phyloP scores from a whole-genome alignment of 495 filamentous ascomycete species.

The Articulospora tetracladia region DNA sequence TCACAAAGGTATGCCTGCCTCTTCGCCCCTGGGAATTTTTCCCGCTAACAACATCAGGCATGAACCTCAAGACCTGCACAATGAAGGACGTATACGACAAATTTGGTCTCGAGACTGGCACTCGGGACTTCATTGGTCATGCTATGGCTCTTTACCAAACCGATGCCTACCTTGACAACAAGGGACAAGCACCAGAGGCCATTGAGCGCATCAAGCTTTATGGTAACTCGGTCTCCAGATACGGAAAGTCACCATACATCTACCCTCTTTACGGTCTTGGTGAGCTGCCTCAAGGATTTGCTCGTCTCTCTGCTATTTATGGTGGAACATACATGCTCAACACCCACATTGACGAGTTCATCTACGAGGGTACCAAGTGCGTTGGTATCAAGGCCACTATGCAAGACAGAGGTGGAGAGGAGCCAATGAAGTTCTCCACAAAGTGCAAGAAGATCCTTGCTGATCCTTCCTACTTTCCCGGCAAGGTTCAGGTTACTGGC shows the following conservation, averaged over 20 bases:
- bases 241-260: conserved; percentile 98
- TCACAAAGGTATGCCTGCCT: conserved; percentile 71
- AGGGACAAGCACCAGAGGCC: conserved; percentile 75
- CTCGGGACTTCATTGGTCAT: conserved; percentile 94
- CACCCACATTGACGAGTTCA: conserved; percentile 83
- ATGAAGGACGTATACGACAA: conserved; percentile 99
- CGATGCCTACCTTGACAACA: conserved; percentile 75
- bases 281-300: conserved; percentile 97
- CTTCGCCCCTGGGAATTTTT: not conserved
- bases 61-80: conserved; percentile 72
- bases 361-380: conserved; percentile 77
- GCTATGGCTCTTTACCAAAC: conserved; percentile 94
- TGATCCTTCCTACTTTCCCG: conserved; percentile 94
- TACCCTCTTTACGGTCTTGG: conserved; percentile 97
- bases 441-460: conserved; percentile 95
- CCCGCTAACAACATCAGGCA: conserved; percentile 48
- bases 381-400: conserved; percentile 96
- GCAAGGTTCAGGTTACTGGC: conserved; percentile 80
- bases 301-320: conserved; percentile 94
- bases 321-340: conserved; percentile 99
- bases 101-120: conserved; percentile 87
- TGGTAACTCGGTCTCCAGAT: conserved; percentile 95
- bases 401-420: conserved; percentile 72
- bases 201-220: conserved; percentile 93
- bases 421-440: conserved; percentile 90